Percentiles rank a stretch among this genome's conserved stretches.
Conservation (phyloP, 75 land plant genomes). For the Adiantum capillusveneris region DNA sequence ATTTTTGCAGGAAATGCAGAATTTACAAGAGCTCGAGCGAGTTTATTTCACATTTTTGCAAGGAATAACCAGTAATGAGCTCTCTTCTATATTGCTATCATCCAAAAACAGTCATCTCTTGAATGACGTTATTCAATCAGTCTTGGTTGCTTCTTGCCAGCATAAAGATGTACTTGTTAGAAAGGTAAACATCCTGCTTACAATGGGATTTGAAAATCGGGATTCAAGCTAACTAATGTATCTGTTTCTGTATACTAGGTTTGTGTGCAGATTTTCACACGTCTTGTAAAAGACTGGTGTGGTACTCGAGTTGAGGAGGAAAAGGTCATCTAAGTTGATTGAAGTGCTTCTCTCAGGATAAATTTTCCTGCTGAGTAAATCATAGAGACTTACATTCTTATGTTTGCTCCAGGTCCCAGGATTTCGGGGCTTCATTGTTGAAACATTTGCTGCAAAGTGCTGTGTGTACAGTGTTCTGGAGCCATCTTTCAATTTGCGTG, state of each 20-base stretch:
- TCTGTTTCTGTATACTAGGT: constrained; percentile 35
- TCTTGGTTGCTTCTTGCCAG: constrained; percentile 53
- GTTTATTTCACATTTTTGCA: constrained; percentile 72
- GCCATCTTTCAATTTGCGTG: constrained; percentile 80
- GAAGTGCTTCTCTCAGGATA: too few species aligned
- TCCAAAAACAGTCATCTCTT: constrained; percentile 51
- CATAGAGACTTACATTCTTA: background rate
- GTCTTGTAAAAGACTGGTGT: constrained; percentile 87
- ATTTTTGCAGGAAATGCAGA: constrained; percentile 81
- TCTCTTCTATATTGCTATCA: constrained; percentile 73
- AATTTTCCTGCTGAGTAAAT: too few species aligned
- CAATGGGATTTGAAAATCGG: background rate
- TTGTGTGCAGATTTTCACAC: constrained; percentile 84
- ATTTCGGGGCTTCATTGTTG: constrained; percentile 69
- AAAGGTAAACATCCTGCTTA: constrained; percentile 44
- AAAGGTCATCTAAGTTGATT: constrained; percentile 60
- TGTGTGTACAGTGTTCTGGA: constrained; percentile 86
- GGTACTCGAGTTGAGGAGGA: constrained; percentile 51
- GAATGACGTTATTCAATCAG: constrained; percentile 63
- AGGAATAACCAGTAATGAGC: constrained; percentile 63
- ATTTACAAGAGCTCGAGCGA: constrained; percentile 76
- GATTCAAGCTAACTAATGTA: too few species aligned
- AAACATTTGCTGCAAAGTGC: constrained; percentile 77
- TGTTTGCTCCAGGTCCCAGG: constrained; percentile 73
- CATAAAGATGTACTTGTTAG: constrained; percentile 81